Evolutionary conservation across 768 basidiomycete species (phyloP).

Genomic region (Tylopilus vinaceipallidus): DNA sequence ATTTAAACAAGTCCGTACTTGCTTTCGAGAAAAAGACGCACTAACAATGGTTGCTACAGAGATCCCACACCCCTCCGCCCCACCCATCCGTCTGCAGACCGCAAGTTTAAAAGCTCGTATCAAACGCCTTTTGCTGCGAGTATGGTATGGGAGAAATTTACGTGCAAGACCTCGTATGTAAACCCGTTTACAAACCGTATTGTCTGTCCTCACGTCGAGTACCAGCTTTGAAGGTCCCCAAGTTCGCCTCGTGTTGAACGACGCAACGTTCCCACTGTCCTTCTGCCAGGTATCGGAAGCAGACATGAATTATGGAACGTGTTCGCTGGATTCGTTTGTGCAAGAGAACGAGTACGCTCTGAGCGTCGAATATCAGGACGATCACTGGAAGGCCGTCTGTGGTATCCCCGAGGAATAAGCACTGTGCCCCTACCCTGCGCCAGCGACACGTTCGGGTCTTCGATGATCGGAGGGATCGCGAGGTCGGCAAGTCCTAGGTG

Average conservation of each 20-base stretch:
- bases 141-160: conserved; percentile 44
- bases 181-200: neutral
- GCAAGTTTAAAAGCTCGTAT: conserved; percentile 36
- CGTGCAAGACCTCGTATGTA: conserved; percentile 34
- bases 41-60: conserved; percentile 18
- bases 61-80: conserved; percentile 33
- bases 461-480: no score
- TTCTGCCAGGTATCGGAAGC: conserved; percentile 27
- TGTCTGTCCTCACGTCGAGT: neutral
- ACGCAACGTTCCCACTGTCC: conserved; percentile 36
- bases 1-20: conserved; percentile 34
- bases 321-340: conserved; percentile 36
- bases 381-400: conserved; percentile 38
- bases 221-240: conserved; percentile 37
- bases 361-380: conserved; percentile 28
- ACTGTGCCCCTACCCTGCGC: no score
- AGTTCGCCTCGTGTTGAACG: conserved; percentile 42
- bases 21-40: no score
- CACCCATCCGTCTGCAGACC: conserved; percentile 20
- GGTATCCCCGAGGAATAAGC: no score
- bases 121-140: conserved; percentile 42
- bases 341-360: conserved; percentile 25
- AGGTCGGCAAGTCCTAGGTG: no score
- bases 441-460: no score
- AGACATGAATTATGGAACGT: conserved; percentile 36